These are phyloP conservation scores for Tetragonia tetragonoides DNA, from an alignment of 148 eudicot species.

Conservation along the genomic window DNA sequence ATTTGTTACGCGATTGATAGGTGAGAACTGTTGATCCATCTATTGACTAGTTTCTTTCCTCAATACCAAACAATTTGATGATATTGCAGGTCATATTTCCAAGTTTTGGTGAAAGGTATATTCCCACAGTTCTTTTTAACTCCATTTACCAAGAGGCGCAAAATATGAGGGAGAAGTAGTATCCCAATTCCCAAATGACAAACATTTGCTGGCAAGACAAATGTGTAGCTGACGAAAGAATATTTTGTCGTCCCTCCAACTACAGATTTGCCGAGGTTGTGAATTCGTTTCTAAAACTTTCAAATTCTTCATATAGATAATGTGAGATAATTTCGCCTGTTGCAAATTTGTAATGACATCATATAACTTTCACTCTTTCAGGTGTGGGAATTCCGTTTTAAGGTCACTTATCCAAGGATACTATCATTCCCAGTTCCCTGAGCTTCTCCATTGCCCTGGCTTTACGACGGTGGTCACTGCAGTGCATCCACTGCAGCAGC, in stretches of 20 bases:
- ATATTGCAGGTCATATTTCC: constrained; percentile 66
- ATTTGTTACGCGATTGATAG: too few relatives aligned
- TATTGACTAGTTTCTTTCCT: not conserved
- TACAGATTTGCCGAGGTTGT: not conserved
- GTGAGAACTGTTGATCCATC: not conserved
- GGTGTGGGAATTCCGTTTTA: too few relatives aligned
- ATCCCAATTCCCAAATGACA: not conserved
- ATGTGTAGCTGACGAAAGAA: constrained; percentile 2
- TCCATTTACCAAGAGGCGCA: constrained; percentile 50
- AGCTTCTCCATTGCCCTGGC: not conserved
- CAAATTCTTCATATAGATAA: not conserved
- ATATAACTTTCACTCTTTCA: not conserved
- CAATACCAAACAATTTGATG: not conserved
- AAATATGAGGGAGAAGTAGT: constrained; percentile 32
- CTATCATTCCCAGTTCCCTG: too few relatives aligned
- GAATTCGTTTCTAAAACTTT: not conserved
- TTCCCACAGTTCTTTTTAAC: constrained; percentile 47
- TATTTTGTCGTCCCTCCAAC: constrained; percentile 2
- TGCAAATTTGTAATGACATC: not conserved
- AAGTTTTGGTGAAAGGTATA: constrained; percentile 75
- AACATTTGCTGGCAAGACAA: not conserved
- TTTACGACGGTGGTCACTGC: not conserved
- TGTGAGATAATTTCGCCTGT: not conserved
- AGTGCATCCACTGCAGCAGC: too few relatives aligned
- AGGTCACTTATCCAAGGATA: not conserved